phyloP scores from a whole-genome alignment of 371 early-diverging fungal species.

The Mortierella sp. region DNA sequence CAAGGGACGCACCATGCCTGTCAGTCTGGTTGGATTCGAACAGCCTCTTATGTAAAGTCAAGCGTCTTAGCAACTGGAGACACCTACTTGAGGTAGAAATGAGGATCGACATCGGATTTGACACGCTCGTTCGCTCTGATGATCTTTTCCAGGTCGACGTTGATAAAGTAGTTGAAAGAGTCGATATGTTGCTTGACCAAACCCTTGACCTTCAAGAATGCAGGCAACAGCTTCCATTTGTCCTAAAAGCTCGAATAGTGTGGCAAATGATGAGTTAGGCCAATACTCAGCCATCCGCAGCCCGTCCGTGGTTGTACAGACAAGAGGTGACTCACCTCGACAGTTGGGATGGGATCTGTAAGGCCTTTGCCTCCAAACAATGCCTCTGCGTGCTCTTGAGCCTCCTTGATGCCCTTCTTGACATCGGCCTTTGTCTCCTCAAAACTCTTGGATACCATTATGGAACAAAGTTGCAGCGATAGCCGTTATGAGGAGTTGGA shows the following conservation, averaged over 20 bases:
- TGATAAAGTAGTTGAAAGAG: constrained; percentile 99
- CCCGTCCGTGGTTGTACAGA: constrained; percentile 1
- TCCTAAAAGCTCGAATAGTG: constrained; percentile 67
- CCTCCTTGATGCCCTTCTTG: constrained; percentile 44
- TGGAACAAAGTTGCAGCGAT: background rate
- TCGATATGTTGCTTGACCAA: constrained; percentile 99
- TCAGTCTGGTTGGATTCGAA: too few relatives aligned
- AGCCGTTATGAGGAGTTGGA: too few relatives aligned
- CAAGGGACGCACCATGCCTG: too few relatives aligned
- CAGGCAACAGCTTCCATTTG: constrained; percentile 98
- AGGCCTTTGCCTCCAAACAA: constrained; percentile 62
- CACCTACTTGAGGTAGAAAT: constrained; percentile 93
- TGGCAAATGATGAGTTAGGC: background rate
- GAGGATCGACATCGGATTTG: constrained; percentile 98
- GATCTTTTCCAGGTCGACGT: constrained; percentile 96
- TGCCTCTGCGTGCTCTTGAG: constrained; percentile 44
- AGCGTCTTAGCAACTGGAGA: background rate
- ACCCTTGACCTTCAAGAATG: constrained; percentile 98
- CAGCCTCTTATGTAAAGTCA: background rate
- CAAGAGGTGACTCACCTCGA: constrained; percentile 59
- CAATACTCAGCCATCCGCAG: constrained; percentile 18
- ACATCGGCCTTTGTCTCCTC: constrained; percentile 52
- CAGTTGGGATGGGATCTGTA: constrained; percentile 70
- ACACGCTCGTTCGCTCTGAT: constrained; percentile 95
- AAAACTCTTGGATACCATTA: constrained; percentile 46